Evolutionary conservation across 805 yeast genomes (phyloP).

Genomic region (Candida sonorensis): DNA sequence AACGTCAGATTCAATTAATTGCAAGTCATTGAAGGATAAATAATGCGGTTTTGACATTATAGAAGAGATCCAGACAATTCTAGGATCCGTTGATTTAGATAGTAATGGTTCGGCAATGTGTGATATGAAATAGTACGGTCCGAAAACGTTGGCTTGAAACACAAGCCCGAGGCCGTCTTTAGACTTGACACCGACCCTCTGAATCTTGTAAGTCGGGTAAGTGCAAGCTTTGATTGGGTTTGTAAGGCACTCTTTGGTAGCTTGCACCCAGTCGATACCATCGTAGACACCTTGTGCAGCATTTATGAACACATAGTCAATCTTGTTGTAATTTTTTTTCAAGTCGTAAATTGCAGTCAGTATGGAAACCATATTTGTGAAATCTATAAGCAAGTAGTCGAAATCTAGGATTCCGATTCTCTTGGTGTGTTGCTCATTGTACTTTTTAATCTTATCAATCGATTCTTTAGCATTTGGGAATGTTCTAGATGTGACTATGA

Average conservation of each 20-base stretch:
- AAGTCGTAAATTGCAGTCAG: constrained; percentile 69
- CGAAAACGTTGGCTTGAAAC: constrained; percentile 95
- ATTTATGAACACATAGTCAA: constrained; percentile 78
- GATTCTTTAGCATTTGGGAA: constrained; percentile 77
- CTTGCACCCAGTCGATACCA: constrained; percentile 84
- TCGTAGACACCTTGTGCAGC: constrained; percentile 85
- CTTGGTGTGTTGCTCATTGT: constrained; percentile 27
- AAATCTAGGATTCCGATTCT: constrained; percentile 63
- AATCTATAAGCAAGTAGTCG: constrained; percentile 87
- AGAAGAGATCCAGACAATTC: constrained; percentile 80
- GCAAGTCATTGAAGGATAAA: constrained; percentile 69
- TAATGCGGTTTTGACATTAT: constrained; percentile 72
- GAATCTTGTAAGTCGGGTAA: constrained; percentile 78
- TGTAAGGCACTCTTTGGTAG: constrained; percentile 55
- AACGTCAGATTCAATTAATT: constrained; percentile 52
- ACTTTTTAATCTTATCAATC: constrained; percentile 49
- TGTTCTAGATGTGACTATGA: constrained; percentile 86
- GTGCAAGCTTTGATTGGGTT: constrained; percentile 83
- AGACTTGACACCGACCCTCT: constrained; percentile 69
- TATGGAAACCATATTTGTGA: constrained; percentile 82
- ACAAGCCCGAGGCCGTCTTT: constrained; percentile 78
- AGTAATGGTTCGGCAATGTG: constrained; percentile 50
- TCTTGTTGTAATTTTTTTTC: constrained; percentile 49
- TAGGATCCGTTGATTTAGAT: constrained; percentile 39
- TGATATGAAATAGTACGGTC: constrained; percentile 81